A percentile compares a stretch with the other conserved stretches of the same genome.
Conservation (phyloP, 2,329 filamentous ascomycete species). For the Penicillium sp. region DNA sequence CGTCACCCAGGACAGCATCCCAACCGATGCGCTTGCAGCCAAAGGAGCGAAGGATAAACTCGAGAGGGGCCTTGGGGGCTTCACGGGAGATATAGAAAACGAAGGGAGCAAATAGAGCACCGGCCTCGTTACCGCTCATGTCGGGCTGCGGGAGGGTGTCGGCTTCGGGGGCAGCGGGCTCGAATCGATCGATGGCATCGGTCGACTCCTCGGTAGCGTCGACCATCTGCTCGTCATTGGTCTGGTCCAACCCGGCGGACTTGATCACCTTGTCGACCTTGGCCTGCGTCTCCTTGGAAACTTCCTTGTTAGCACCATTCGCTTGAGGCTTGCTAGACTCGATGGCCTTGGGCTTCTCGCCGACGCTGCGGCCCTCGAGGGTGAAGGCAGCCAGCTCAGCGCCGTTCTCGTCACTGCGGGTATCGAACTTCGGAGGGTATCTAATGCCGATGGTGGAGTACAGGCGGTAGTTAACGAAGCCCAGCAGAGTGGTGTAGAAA, state of each 20-base stretch:
- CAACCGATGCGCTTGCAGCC: constrained; percentile 96
- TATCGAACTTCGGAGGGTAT: constrained; percentile 94
- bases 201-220: constrained; percentile 55
- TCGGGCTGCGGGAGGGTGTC: constrained; percentile 84
- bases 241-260: constrained; percentile 45
- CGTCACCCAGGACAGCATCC: constrained; percentile 88
- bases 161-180: constrained; percentile 79
- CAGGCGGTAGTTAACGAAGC: constrained; percentile 93
- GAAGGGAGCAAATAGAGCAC: constrained; percentile 81
- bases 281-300: constrained; percentile 71
- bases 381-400: constrained; percentile 91
- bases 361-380: constrained; percentile 73
- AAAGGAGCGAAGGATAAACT: constrained; percentile 91
- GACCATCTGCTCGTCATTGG: constrained; percentile 48
- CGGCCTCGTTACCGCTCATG: constrained; percentile 66
- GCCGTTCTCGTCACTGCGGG: constrained; percentile 81
- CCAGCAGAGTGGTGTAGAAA: constrained; percentile 95
- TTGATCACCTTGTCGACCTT: constrained; percentile 64
- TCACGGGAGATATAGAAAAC: constrained; percentile 94
- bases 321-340: constrained; percentile 59
- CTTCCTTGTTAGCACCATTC: constrained; percentile 56
- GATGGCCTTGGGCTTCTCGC: constrained; percentile 53
- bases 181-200: constrained; percentile 86
- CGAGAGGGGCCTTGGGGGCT: constrained; percentile 84
- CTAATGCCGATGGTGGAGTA: constrained; percentile 91